A percentile compares a stretch with the other conserved stretches of the same genome.
These are phyloP conservation scores for Podospora pseudoanserina DNA, from an alignment of 495 filamentous ascomycete species.

Conservation along the genomic window DNA sequence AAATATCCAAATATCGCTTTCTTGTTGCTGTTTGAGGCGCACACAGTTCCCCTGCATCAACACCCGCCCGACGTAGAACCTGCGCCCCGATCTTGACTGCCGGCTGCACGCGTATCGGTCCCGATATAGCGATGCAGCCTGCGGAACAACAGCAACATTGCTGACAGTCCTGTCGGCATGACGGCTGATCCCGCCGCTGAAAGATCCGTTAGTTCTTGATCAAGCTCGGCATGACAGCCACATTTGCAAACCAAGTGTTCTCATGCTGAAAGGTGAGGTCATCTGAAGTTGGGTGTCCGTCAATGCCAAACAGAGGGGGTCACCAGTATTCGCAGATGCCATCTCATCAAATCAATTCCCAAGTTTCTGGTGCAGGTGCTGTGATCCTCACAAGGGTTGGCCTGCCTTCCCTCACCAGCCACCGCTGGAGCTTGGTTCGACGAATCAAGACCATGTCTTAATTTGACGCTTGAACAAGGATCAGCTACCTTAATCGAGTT, in stretches of 20 bases:
- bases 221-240: too few species aligned
- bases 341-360: neutral
- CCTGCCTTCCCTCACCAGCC: neutral
- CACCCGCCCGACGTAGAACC: neutral
- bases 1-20: neutral
- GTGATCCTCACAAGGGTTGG: slow-evolving; percentile 4
- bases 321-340: neutral
- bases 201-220: neutral
- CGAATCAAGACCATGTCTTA: slow-evolving; percentile 2
- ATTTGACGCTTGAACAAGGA: slow-evolving; percentile 3
- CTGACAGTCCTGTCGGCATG: neutral
- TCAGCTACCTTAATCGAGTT: neutral
- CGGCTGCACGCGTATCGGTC: slow-evolving; percentile 1
- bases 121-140: neutral
- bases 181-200: slow-evolving; percentile 7
- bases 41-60: neutral
- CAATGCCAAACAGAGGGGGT: neutral
- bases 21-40: neutral
- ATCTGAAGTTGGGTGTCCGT: neutral
- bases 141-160: neutral
- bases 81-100: neutral
- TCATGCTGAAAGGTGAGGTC: neutral
- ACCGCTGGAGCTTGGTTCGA: neutral
- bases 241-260: too few species aligned
- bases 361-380: neutral